A percentile compares a stretch with the other conserved stretches of the same genome.
Evolutionary conservation across 108 stramenopile species (phyloP).

Genomic region (Fragilariopsis cylindrus): DNA sequence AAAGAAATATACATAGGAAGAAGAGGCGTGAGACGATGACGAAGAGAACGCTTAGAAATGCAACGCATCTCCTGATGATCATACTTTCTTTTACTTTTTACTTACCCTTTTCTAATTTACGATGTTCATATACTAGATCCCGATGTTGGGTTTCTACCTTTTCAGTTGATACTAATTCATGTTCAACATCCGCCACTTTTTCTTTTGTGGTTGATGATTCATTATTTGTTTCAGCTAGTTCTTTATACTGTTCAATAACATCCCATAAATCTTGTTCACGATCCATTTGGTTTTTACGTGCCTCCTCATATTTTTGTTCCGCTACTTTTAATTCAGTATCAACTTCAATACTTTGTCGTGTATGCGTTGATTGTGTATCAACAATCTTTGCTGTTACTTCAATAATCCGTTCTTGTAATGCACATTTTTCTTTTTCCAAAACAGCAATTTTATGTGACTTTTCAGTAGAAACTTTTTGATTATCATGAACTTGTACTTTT

Average conservation of each 20-base stretch:
- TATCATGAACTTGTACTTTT: neutral
- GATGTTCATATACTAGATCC: conserved; percentile 18
- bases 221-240: conserved; percentile 3
- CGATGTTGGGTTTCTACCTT: conserved; percentile 16
- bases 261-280: conserved; percentile 17
- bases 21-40: neutral
- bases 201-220: neutral
- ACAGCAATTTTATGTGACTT: neutral
- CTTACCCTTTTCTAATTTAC: conserved; percentile 18
- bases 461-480: neutral
- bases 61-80: neutral
- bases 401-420: neutral
- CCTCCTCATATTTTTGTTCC: neutral
- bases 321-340: neutral
- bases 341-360: neutral
- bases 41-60: neutral
- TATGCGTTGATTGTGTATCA: neutral
- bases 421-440: neutral
- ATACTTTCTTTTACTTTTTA: neutral
- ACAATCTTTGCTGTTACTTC: conserved; percentile 2
- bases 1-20: neutral
- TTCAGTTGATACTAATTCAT: conserved; percentile 21
- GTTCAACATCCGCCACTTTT: neutral
- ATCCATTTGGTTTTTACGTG: neutral
- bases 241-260: conserved; percentile 14